Conservation (phyloP, 2,329 filamentous ascomycete genomes). For the Pezicula neosporulosa region DNA sequence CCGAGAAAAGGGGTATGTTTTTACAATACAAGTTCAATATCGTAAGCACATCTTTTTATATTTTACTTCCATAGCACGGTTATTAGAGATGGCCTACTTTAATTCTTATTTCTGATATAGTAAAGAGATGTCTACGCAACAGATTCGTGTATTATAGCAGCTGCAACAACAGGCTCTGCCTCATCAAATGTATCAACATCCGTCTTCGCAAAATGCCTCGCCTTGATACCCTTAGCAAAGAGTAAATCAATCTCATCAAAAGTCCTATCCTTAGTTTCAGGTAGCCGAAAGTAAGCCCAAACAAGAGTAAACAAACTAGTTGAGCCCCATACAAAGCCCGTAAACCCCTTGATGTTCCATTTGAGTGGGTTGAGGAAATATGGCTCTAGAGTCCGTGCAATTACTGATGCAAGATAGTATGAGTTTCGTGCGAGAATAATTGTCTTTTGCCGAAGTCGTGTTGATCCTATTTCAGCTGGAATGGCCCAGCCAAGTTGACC, state of each 20-base stretch:
- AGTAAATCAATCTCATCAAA: conserved; percentile 40
- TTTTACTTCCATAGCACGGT: no score
- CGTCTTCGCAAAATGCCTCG: conserved; percentile 20
- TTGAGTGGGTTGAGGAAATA: conserved; percentile 42
- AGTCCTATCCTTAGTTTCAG: conserved; percentile 38
- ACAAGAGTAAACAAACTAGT: conserved; percentile 32
- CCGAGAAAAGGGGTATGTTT: no score
- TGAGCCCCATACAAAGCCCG: conserved; percentile 36
- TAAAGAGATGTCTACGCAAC: no score
- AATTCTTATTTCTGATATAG: no score
- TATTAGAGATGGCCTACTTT: no score
- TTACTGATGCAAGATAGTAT: conserved; percentile 30
- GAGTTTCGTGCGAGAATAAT: conserved; percentile 24
- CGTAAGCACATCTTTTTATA: no score
- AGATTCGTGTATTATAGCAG: not conserved
- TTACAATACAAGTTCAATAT: no score
- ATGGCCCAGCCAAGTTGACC: conserved; percentile 33
- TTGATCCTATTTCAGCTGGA: conserved; percentile 31
- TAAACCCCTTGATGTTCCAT: conserved; percentile 45
- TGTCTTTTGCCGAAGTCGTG: conserved; percentile 30
- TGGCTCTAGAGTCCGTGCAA: conserved; percentile 24
- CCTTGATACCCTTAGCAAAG: conserved; percentile 31
- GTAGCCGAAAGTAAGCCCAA: conserved; percentile 35
- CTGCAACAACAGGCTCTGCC: not conserved
- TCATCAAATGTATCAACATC: conserved; percentile 4